Evolutionary conservation across 306 rosid species (phyloP), one percentile per base, ranked within the genome.

Genomic region (Casuarina glauca): DNA sequence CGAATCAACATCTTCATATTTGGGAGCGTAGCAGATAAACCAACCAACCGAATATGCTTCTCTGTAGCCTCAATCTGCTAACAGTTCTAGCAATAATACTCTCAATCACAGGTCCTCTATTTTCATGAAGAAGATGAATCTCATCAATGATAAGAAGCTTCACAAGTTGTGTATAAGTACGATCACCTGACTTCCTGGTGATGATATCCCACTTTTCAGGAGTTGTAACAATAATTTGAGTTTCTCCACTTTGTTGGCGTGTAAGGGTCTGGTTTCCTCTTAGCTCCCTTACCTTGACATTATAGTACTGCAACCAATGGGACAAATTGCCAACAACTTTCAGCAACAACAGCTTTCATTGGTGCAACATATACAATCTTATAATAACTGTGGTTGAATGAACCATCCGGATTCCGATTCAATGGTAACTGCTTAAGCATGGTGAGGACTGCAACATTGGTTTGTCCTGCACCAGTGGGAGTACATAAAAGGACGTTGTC

Each of bases 291-390:
- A 26, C 32, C 32, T 26, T 26, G 32, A 26, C 32, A 26, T 26
- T 1, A 26, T 64, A 97, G 91, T 85, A 89, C 89, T 95, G 93
- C 90, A 95, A 84, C 58, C 98, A 89, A 71, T 95, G 91, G 70
- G 98, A 90, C 81, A 95, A 76, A 86, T 95, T 92, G 50, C 97
- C 98, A 78, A 95, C 98, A 52, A 95, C 94, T 26, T 84, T 95
- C 99, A 50, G 99, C 96, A 42, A 95, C 99, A 76, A 95, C 97
- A 52, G 99, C 99, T 87, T 95, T 95, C 99, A 95, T 95, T 32
- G 99, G 99, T 0, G 97, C 99, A 77, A 95, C 99, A 69, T 95
- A 95, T 41, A 95, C 97, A 76, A 95, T 91, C 80, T 95, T 95
- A 81, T 95, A 95, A 7, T 86, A 26, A 26, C 32, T 26, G 32